Evolutionary conservation across 2,329 filamentous ascomycete species (phyloP), one percentile per base, ranked within the genome.

Genomic region (Aspergillus proliferans): DNA sequence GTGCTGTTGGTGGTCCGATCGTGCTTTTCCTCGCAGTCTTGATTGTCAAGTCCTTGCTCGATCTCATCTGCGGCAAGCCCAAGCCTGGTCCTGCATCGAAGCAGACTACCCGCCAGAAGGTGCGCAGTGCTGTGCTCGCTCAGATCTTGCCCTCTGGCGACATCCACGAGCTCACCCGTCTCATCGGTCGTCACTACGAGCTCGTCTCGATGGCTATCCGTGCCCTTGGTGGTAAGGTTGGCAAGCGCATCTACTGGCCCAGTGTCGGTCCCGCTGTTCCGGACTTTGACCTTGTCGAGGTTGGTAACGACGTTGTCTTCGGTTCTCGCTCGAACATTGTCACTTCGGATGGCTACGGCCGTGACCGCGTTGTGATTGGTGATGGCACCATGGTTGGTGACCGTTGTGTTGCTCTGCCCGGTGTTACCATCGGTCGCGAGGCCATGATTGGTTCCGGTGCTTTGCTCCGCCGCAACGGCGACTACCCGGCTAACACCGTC

Each of bases 241-340:
- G 79, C 21, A 70, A 71, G 57, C 71, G 75, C 4, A 73, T 81
- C 0, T 81, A 81, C 60, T 81, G 79, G 79, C 79, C 78, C 3
- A 78, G 78, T 7, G 79, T 76, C 14, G 78, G 78, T 0, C 79
- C 78, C 1, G 66, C 64, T 1, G 73, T 81, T 33, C 71, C 75
- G 14, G 76, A 81, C 53, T 81, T 80, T 52, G 75, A 80, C 52
- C 65, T 81, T 1, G 57, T 82, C 9, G 72, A 81, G 21, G 69
- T 82, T 51, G 79, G 79, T 8, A 73, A 81, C 48, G 75, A 82
- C 59, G 78, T 82, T n/a, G 77, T 82, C 8, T 82, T 82, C 52
- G 79, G 79, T 0, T 81, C 78, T 10, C 72, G 78, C 2, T 75
- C 78, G 3, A 72, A 79, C 48, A 56, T 82, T 0, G 62, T 81